Percentiles rank a stretch among this genome's conserved stretches.
phyloP scores from a whole-genome alignment of 306 rosid genomes.

The Vicia sativa region DNA sequence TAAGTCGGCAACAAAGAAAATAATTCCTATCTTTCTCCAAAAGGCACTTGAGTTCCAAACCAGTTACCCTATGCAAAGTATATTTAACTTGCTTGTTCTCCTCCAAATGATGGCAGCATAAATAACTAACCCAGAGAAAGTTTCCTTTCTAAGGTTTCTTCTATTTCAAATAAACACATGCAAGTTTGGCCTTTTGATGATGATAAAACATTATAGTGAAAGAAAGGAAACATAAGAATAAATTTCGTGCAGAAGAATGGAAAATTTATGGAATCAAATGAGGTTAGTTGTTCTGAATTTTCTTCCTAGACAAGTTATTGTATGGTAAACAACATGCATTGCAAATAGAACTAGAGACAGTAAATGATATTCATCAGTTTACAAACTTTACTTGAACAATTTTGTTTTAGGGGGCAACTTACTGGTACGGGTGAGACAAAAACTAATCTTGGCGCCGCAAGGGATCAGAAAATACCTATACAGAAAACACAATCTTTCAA shows the following conservation, averaged over 20 bases:
- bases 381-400: slow-evolving; percentile 21
- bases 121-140: slow-evolving; percentile 26
- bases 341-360: neutral
- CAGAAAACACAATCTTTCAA: slow-evolving; percentile 56
- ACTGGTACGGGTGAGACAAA: slow-evolving; percentile 37
- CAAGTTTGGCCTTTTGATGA: neutral
- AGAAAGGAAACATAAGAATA: slow-evolving; percentile 39
- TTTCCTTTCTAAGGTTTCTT: slow-evolving; percentile 37
- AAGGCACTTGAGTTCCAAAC: slow-evolving; percentile 54
- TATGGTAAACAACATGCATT: slow-evolving; percentile 3
- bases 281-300: slow-evolving; percentile 55
- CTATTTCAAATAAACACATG: slow-evolving; percentile 49
- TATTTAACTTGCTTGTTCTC: slow-evolving; percentile 49
- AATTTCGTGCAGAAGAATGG: slow-evolving; percentile 40
- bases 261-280: slow-evolving; percentile 43
- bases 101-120: slow-evolving; percentile 28
- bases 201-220: neutral
- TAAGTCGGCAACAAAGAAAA: slow-evolving; percentile 40
- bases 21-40: slow-evolving; percentile 59
- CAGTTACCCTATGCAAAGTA: slow-evolving; percentile 62
- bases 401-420: slow-evolving; percentile 48
- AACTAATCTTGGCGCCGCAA: slow-evolving; percentile 36
- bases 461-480: slow-evolving; percentile 45
- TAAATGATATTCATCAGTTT: neutral
- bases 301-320: neutral